These are phyloP conservation scores for Colletotrichum truncatum DNA, from an alignment of 2,329 filamentous ascomycete genomes.

Conservation along the genomic window DNA sequence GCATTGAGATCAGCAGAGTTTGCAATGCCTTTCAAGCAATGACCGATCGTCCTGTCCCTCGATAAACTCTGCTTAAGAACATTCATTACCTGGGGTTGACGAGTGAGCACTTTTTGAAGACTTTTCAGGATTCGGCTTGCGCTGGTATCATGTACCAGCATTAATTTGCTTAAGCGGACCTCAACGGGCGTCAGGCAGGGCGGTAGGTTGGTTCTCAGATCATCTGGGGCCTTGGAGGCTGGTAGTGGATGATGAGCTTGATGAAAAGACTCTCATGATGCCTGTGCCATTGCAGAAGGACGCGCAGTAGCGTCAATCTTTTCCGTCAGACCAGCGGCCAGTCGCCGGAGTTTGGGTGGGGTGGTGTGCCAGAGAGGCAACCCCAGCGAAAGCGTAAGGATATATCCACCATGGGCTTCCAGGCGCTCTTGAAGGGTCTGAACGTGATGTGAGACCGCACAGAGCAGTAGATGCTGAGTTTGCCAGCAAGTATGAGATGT, in stretches of 20 bases:
- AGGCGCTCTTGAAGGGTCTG: slow-evolving; percentile 9
- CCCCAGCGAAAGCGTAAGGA: neutral
- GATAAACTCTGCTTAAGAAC: slow-evolving; percentile 18
- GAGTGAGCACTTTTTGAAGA: neutral
- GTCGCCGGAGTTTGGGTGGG: neutral
- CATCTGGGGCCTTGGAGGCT: neutral
- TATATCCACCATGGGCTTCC: neutral
- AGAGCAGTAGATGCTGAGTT: too few species aligned
- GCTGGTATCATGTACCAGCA: neutral
- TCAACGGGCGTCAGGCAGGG: neutral
- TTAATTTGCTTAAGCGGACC: neutral
- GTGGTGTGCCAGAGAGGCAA: neutral
- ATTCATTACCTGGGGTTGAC: neutral
- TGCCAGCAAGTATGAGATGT: too few species aligned
- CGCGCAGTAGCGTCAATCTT: slow-evolving; percentile 8
- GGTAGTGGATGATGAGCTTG: slow-evolving; percentile 5
- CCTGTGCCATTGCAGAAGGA: slow-evolving; percentile 13
- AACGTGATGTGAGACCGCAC: neutral
- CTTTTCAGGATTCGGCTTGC: neutral
- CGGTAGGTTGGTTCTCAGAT: neutral
- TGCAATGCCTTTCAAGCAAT: slow-evolving; percentile 4
- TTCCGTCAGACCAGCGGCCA: slow-evolving; percentile 9
- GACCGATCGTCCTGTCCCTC: slow-evolving; percentile 19
- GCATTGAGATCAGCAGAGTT: slow-evolving; percentile 21
- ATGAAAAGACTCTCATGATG: neutral